These are phyloP conservation scores for Termitomyces sp. DNA, from an alignment of 768 basidiomycete genomes.

Conservation along the genomic window DNA sequence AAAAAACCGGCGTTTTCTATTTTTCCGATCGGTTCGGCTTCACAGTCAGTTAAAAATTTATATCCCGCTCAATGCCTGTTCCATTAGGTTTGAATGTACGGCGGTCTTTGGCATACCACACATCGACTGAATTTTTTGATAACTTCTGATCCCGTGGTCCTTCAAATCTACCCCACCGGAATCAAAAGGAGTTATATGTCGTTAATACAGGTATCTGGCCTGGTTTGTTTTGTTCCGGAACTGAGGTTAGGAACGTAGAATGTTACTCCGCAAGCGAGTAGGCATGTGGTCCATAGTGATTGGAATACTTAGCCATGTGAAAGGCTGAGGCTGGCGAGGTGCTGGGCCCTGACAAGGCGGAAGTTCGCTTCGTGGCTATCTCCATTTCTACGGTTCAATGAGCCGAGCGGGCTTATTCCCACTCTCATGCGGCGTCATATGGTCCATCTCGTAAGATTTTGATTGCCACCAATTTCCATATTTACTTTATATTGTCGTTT, in stretches of 20 bases:
- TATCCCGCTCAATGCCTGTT: background rate
- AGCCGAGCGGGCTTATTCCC: constrained; percentile 2
- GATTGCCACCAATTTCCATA: constrained; percentile 10
- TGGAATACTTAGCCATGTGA: background rate
- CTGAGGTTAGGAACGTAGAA: background rate
- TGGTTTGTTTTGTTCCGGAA: background rate
- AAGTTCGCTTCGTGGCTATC: background rate
- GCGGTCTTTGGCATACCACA: background rate
- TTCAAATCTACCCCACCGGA: background rate
- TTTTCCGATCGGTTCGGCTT: too few species aligned
- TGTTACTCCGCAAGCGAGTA: background rate
- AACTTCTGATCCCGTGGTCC: background rate
- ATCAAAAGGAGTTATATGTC: background rate
- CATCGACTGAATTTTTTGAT: background rate
- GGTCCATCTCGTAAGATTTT: constrained; percentile 13
- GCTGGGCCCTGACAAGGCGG: background rate
- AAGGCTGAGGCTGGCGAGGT: background rate
- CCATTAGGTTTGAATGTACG: background rate
- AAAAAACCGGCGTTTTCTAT: too few species aligned
- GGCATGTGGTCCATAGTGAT: constrained; percentile 9
- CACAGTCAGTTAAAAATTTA: background rate
- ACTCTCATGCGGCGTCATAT: constrained; percentile 11
- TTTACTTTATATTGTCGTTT: constrained; percentile 14
- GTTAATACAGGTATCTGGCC: background rate
- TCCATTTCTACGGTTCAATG: background rate